phyloP scores from a whole-genome alignment of 2,329 filamentous ascomycete species.

The Purpureocillium lavendulum region DNA sequence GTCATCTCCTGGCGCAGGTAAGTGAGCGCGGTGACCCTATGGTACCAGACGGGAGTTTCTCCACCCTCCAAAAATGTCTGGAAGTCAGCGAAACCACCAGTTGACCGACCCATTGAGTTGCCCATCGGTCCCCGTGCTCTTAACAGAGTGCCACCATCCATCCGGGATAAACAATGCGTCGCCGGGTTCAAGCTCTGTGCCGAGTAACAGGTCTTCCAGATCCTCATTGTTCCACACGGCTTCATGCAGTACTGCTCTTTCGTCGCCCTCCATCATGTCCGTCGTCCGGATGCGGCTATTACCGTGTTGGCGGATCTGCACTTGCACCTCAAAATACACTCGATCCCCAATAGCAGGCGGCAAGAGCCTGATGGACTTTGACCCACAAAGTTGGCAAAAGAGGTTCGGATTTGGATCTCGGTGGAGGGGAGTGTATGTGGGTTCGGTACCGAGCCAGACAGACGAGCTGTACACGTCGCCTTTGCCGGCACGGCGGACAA shows the following conservation, averaged over 20 bases:
- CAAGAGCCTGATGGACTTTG: conserved; percentile 67
- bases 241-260: conserved; percentile 57
- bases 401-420: conserved; percentile 91
- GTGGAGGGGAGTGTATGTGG: conserved; percentile 85
- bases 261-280: conserved; percentile 85
- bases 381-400: conserved; percentile 72
- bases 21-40: too few species aligned
- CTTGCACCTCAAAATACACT: conserved; percentile 51
- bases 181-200: conserved; percentile 50
- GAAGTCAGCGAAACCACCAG: conserved; percentile 33
- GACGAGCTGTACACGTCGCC: conserved; percentile 84
- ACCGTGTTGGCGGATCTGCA: conserved; percentile 24
- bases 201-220: conserved; percentile 26
- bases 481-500: conserved; percentile 56
- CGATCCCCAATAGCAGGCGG: conserved; percentile 52
- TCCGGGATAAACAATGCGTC: conserved; percentile 33
- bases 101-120: conserved; percentile 33
- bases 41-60: too few species aligned
- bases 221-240: conserved; percentile 55
- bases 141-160: conserved; percentile 39
- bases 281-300: conserved; percentile 56
- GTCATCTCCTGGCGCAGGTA: too few species aligned
- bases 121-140: conserved; percentile 24
- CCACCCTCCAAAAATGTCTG: conserved; percentile 17
- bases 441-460: conserved; percentile 80